Evolutionary conservation across 768 basidiomycete species (phyloP), one percentile per base, ranked within the genome.

Genomic region (Holtermanniella nyarrowii): DNA sequence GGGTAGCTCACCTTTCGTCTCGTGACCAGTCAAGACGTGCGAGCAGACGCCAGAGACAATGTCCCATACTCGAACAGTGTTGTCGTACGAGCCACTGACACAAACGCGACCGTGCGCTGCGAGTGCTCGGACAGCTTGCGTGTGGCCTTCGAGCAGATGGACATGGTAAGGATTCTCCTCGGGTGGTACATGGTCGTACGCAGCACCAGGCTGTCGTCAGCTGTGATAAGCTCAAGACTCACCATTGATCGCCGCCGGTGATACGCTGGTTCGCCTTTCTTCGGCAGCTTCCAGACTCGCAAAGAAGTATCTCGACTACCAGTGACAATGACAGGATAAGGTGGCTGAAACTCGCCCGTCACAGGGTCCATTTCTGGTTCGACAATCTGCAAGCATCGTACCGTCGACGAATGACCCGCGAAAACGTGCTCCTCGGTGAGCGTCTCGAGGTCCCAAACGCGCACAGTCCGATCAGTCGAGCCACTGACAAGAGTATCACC

Each of bases 51-150:
- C 89, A 23, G 80, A 85, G 59, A 87, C 78, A 53, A 88, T 84
- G 62, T 96, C 89, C 93, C 93, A 96, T 42, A 97, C 83, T 27
- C 93, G 83, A 42, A 96, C 88, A 5, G 84, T 88, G 63, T 84
- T 86, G 66, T 99, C 93, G 68, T 96, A 97, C 66, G 89, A 93
- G 27, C 93, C 93, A 22, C 89, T 91, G 16, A 96, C 88, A 41
- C 95, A 78, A 0, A 85, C 87, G 40, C 87, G 77, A 7, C 90
- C 90, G 57, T 89, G 77, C 16, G 88, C 87, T 20, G 89, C 88
- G n/a, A 95, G 76, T 4, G 90, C 88, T 50, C 90, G 80, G 20
- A 95, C 88, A 20, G 90, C 89, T 63, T 87, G 84, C 50, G 85
- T 84, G 63, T 99, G 93, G 0, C 95, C 93, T 64, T 83, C 79